Evolutionary conservation across 768 basidiomycete species (phyloP), one percentile per base, ranked within the genome.

Genomic region (Russula sp.): DNA sequence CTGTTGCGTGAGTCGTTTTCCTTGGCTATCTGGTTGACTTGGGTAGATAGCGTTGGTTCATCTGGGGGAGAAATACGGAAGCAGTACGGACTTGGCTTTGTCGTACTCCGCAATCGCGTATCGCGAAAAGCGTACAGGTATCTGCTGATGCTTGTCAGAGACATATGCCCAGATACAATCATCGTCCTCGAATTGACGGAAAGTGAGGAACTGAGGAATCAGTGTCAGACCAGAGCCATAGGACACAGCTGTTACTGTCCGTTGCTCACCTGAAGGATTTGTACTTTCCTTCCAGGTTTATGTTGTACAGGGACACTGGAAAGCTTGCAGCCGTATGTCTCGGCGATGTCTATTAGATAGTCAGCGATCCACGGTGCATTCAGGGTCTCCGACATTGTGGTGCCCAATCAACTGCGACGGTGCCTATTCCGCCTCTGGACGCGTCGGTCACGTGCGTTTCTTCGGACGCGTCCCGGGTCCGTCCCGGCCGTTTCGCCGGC

Each of bases 131-230:
- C 81, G 81, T 5, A 83, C 76, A 5, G 83, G 79, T 18, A 88
- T 73, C 14, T 63, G 65, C 60, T 79, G 67, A 2, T 73, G 62
- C 67, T 80, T 83, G 70, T 90, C 88, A 1, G 86, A 87, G 14
- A 84, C 70, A 48, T 74, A 72, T 1, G 81, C 86, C 87, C 88
- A 90, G 18, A 88, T 68, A 20, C 70, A 70, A n/a, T 76, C 73
- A 47, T 78, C 75, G 39, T 77, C 69, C 6, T 69, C 66, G 20
- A 72, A 67, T 39, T 69, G 63, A 6, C 76, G 76, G 64, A 75
- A 81, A 7, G 83, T 83, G 29, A 88, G 70, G 65, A 86, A 82
- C 87, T 88, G 58, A 14, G 13, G 42, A 51, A 36, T 53, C 34
- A 8, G 47, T 9, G 32, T 54, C 39, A 38, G 51, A 38, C 16